phyloP scores from a whole-genome alignment of 2,329 filamentous ascomycete species.

The Pseudogymnoascus sp. region DNA sequence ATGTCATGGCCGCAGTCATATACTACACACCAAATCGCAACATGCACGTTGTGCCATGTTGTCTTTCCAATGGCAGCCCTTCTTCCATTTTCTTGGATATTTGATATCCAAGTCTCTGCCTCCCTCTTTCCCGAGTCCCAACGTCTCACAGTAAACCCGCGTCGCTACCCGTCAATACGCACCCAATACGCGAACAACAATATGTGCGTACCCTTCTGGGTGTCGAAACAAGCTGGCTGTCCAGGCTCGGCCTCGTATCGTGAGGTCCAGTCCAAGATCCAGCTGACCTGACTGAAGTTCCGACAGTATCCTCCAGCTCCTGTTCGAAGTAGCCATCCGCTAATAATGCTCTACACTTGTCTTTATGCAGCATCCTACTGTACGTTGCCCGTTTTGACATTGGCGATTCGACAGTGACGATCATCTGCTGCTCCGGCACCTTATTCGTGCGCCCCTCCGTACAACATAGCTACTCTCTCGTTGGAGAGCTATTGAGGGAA shows the following conservation, averaged over 20 bases:
- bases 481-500: slow-evolving; percentile 7
- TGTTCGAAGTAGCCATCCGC: not conserved
- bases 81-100: not conserved
- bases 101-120: not conserved
- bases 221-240: not conserved
- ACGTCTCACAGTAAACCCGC: not conserved
- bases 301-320: not conserved
- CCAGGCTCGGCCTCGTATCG: not conserved
- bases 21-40: not conserved
- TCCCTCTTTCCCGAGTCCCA: not conserved
- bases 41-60: not conserved
- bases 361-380: not conserved
- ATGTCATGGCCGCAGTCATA: not conserved
- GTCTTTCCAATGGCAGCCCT: not conserved
- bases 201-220: not conserved
- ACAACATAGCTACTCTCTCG: not conserved
- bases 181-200: not conserved
- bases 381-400: not conserved
- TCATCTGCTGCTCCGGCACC: not conserved
- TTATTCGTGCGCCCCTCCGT: not conserved
- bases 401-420: not conserved
- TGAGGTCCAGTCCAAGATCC: not conserved
- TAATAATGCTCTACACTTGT: not conserved
- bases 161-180: not conserved
- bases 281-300: not conserved